These are phyloP conservation scores for Ceratocystis albifundus DNA, from an alignment of 2,329 filamentous ascomycete species.

Conservation along the genomic window DNA sequence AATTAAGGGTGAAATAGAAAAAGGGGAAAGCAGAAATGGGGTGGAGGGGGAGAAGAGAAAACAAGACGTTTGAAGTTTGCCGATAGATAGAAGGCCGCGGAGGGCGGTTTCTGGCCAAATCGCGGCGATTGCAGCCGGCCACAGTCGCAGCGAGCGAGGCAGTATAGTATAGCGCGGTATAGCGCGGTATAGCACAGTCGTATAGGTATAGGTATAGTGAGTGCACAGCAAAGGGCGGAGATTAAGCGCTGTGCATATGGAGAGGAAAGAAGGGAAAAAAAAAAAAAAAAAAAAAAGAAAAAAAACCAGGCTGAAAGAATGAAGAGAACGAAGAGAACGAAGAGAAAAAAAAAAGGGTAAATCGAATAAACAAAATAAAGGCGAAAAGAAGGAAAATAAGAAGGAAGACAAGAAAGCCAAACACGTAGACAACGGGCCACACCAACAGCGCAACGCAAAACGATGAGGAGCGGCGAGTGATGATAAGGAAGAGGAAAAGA, in stretches of 20 bases:
- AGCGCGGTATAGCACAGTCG: too few relatives aligned
- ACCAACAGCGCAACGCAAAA: background rate
- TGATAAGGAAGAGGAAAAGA: background rate
- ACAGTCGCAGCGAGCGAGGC: background rate
- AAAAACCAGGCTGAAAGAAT: background rate
- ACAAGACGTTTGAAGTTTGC: background rate
- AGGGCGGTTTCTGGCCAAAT: background rate
- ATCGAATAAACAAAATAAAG: background rate
- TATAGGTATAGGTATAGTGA: too few relatives aligned
- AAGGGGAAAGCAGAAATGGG: background rate
- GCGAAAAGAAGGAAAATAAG: background rate
- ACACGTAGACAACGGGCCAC: background rate
- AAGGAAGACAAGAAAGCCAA: background rate
- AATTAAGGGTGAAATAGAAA: background rate
- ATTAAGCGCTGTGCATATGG: conserved; percentile 2
- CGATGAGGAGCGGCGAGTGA: background rate
- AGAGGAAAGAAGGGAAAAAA: background rate
- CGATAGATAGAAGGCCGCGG: background rate
- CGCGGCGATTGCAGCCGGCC: background rate
- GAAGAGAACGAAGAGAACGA: background rate
- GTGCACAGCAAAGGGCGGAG: background rate
- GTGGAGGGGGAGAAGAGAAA: background rate
- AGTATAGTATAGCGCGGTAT: background rate
- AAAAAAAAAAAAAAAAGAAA: background rate
- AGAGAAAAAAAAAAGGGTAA: background rate